Evolutionary conservation across 768 basidiomycete genomes (phyloP), one percentile per base, ranked within the genome.

Genomic region (Galerina marginata): DNA sequence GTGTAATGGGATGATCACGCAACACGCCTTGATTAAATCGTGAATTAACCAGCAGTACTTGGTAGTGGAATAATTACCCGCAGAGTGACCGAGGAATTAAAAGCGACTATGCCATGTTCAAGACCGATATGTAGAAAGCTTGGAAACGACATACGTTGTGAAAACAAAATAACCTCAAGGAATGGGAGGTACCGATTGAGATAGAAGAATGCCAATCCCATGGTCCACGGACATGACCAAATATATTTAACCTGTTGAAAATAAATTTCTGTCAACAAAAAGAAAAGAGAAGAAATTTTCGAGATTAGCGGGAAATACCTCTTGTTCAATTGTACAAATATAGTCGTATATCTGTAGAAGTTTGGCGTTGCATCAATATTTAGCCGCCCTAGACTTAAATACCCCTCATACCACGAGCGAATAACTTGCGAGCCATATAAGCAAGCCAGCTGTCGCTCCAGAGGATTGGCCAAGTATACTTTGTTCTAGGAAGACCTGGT

Each of bases 121-220:
- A 33, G 29, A 33, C 1, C 4, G 29, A 33, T 33, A 33, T 7
- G 29, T 33, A 33, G 29, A 33, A 33, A 33, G 29, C 0, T 1
- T 33, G 7, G 4, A 33, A 33, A 60, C 20, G 2, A 20, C 59
- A n/a, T 36, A 60, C 59, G 37, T n/a, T 25, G 52, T 37, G 49
- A 38, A 37, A 40, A 48, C 4, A 60, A 40, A n/a, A 39, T 11
- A 43, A 60, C 42, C 14, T 60, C 60, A 7, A 61, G 2, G 4
- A 61, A 23, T 6, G 60, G 60, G 6, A 56, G 40, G 42, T 61
- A 56, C 14, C 60, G 54, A 56, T 61, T 61, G 7, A 61, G 40
- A 36, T 56, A 56, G 49, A 61, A 61, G n/a, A 61, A 39, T 23
- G 46, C 36, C 16, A 56, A 25, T 36, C 60, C 60, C 10, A 56